Evolutionary conservation across 768 basidiomycete genomes (phyloP).

Genomic region (Chalciporus pseudorubinellus): DNA sequence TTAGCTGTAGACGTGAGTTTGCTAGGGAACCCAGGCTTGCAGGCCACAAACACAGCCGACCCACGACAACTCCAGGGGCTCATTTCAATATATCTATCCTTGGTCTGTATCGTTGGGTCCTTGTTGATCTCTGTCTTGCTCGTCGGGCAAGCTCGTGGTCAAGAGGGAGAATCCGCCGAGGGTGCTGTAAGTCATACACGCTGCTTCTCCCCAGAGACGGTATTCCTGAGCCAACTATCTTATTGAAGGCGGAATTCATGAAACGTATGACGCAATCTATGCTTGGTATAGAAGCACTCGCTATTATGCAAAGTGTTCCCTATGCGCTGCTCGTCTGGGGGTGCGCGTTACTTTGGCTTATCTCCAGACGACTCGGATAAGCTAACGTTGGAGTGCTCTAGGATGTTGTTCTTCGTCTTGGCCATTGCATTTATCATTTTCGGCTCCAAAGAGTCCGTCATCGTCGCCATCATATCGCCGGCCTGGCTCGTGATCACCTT

Average conservation of each 20-base stretch:
- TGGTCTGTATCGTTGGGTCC: conserved; percentile 1
- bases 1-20: conserved; percentile 9
- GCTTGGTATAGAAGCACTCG: conserved; percentile 22
- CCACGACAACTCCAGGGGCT: background rate
- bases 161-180: background rate
- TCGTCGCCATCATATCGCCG: background rate
- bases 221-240: background rate
- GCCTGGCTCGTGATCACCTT: background rate
- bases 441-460: background rate
- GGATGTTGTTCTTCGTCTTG: conserved; percentile 6
- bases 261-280: background rate
- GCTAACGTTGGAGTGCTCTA: too few species aligned
- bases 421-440: conserved; percentile 1
- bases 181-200: background rate
- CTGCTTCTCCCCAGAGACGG: background rate
- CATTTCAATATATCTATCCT: conserved; percentile 2
- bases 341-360: background rate
- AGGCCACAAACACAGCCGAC: background rate
- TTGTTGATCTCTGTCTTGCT: conserved; percentile 30
- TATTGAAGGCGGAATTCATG: conserved; percentile 6
- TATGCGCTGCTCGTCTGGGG: conserved; percentile 33
- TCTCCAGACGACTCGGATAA: too few species aligned
- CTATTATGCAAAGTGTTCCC: conserved; percentile 33
- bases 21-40: conserved; percentile 1
- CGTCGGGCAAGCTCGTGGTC: conserved; percentile 33